Conservation (phyloP, 1,139 yeast genomes). For the Pichia sp. region DNA sequence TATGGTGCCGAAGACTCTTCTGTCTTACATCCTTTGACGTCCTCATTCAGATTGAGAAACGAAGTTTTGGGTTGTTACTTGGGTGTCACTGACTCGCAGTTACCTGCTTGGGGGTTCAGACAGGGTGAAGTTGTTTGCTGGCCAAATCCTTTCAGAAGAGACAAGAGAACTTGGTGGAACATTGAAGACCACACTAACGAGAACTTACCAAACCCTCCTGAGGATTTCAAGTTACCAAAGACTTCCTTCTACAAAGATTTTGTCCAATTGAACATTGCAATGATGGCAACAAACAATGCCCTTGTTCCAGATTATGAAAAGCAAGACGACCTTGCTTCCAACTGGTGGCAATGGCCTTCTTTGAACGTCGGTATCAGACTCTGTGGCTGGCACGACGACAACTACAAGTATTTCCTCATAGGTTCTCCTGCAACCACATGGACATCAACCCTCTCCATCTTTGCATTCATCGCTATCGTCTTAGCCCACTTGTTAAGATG, state of each 20-base stretch:
- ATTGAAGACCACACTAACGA: conserved; percentile 80
- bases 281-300: conserved; percentile 99
- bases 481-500: conserved; percentile 69
- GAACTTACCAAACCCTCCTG: conserved; percentile 68
- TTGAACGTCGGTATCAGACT: conserved; percentile 87
- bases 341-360: conserved; percentile 99
- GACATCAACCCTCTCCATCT: conserved; percentile 73
- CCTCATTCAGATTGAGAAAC: conserved; percentile 75
- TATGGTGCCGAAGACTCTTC: conserved; percentile 62
- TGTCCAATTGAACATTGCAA: conserved; percentile 87
- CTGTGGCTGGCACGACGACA: conserved; percentile 89
- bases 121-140: conserved; percentile 94
- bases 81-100: conserved; percentile 69
- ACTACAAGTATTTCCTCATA: conserved; percentile 76
- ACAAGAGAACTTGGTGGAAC: conserved; percentile 98
- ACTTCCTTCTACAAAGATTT: conserved; percentile 86
- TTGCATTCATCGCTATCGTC: conserved; percentile 55
- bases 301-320: conserved; percentile 89
- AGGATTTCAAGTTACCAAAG: conserved; percentile 71
- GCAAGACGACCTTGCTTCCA: conserved; percentile 84
- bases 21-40: conserved; percentile 78
- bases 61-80: conserved; percentile 74
- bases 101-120: conserved; percentile 98
- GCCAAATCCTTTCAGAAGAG: conserved; percentile 71
- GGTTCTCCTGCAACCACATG: conserved; percentile 95